Evolutionary conservation across 2,329 filamentous ascomycete species (phyloP), one percentile per base, ranked within the genome.

Genomic region (Nemania sp.): DNA sequence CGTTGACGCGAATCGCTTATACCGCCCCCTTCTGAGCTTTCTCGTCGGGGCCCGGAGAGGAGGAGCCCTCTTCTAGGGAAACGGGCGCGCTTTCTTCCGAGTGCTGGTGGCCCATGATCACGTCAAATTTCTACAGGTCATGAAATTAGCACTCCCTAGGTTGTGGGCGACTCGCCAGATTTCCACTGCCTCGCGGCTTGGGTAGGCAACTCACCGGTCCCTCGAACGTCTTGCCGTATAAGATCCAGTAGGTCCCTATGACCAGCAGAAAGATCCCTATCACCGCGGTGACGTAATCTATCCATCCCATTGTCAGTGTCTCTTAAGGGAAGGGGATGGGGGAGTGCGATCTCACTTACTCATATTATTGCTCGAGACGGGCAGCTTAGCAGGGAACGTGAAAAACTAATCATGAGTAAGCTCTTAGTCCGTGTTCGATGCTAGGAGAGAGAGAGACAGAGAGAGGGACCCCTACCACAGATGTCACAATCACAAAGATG

Each of bases 401-500:
- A 74, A 75, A 57, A 75, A 73, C 73, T 74, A 59, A 4, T 25
- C 15, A 42, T 13, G 21, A 45, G 43, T 57, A 25, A 55, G 39
- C 18, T 43, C 13, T 29, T 55, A 18, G 13, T 40, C 20, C n/a
- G 9, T 37, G 21, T 29, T 37, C n/a, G n/a, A 48, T 25, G 25
- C 12, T 4, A 10, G 5, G 39, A 37, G 20, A 15, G 32, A 52
- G 17, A 32, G 1, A 43, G 47, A 21, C 34, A 15, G 20, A 7
- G 29, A 20, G 29, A 3, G 65, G 2, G 3, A 46, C 20, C 12
- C 68, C 34, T 62, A 71, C 69, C 20, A 78, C 69, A 15, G 76
- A 77, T 4, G 75, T 78, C 0, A 78, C 71, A n/a, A 75, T 65
- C 1, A 78, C 75, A 49, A 76, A 78, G 1, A 76, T 57, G 0